Base-by-base conservation (phyloP, 345 rosid species). In the Streptanthus diversifolius region DNA sequence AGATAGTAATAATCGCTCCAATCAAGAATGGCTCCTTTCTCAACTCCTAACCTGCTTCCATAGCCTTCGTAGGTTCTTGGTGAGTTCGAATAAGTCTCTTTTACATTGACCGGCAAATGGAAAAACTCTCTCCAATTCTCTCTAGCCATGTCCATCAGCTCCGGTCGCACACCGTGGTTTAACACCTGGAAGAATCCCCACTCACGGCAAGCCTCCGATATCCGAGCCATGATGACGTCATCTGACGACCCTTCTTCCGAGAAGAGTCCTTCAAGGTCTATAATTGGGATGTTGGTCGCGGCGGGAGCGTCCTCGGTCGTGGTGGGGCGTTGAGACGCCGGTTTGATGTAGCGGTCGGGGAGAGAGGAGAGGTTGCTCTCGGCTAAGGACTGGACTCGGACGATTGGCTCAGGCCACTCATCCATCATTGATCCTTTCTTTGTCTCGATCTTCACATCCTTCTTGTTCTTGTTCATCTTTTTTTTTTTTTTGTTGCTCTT, bases 151-250 rank as follows among this genome's bases (percentile, higher is more conserved):
- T 88, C 93, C 96, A 95, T 87, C 45, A 92, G 74, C 37, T 74
- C 84, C 2, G 71, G 88, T 29, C 62, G 37, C 13, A 95, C 87
- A 1, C 99, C 98, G 29, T 95, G 99, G 83, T 90, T 92, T 3
- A 88, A 70, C 8, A 86, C 96, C 59, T 95, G 98, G 78, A 92
- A 91, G 30, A 95, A 95, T 0, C 99, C 99, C 99, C 99, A 95
- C 43, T 83, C 85, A 3, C 87, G 78, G 66, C 98, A 88, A 1
- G 98, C 97, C 24, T 39, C 51, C 0, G 85, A 81, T 44, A 95
- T 76, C 33, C 35, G 70, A 24, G 39, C 14, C 8, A 82, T 51
- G n/a, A 71, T 74, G 5, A 74, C 19, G 11, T 65, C 73, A 71
- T 63, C 71, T 2, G 18, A 5, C 41, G 25, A 29, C 55, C 45